Percentiles rank a stretch among this genome's conserved stretches.
Conservation (phyloP, 306 rosid species). For the Dryas drummondii region DNA sequence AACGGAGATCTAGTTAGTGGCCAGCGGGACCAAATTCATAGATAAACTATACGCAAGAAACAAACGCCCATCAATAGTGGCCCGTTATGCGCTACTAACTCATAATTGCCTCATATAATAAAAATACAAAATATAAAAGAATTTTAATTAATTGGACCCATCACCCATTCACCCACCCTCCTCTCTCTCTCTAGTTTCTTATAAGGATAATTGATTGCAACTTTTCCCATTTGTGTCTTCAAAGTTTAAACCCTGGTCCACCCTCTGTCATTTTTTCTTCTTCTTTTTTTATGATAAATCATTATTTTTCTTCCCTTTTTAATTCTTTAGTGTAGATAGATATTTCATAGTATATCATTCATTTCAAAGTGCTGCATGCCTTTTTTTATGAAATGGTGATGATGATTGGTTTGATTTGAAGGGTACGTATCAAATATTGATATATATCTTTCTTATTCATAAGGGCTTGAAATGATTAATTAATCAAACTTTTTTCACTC, state of each 20-base stretch:
- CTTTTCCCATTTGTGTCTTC: neutral
- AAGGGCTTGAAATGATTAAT: neutral
- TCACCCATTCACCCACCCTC: no score
- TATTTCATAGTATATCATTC: neutral
- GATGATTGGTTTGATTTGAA: slow-evolving; percentile 1
- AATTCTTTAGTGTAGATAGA: neutral
- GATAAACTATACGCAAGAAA: slow-evolving; percentile 2
- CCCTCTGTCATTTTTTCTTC: neutral
- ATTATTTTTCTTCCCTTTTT: neutral
- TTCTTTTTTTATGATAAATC: neutral
- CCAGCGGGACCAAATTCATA: neutral
- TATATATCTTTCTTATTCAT: neutral
- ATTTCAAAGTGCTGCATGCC: neutral
- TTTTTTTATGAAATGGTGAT: neutral
- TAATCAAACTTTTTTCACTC: neutral
- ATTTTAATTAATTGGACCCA: no score
- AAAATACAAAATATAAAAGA: no score
- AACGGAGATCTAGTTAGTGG: slow-evolving; percentile 36
- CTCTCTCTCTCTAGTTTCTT: neutral
- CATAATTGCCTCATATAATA: neutral
- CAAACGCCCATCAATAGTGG: slow-evolving; percentile 42
- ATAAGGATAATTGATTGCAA: neutral
- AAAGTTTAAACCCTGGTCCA: neutral
- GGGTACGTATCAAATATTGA: neutral
- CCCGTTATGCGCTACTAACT: slow-evolving; percentile 13